Conservation (phyloP, 768 basidiomycete species). For the Exidia glandulosa region DNA sequence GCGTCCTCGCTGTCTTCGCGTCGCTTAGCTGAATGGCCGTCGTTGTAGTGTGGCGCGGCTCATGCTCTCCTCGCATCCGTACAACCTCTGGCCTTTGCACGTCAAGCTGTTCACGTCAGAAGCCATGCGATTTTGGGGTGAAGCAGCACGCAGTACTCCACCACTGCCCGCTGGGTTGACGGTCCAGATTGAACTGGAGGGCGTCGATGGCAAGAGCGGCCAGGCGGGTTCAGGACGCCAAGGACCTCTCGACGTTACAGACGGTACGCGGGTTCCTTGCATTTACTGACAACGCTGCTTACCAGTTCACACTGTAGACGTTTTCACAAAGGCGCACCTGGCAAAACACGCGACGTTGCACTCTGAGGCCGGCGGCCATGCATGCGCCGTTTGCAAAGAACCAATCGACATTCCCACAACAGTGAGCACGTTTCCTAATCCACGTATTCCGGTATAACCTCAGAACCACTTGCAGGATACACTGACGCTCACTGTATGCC, state of each 20-base stretch:
- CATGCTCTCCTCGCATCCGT: constrained; percentile 59
- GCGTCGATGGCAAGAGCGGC: constrained; percentile 57
- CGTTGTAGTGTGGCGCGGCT: constrained; percentile 40
- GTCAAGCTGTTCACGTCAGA: constrained; percentile 64
- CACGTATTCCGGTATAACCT: neutral
- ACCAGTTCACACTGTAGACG: neutral
- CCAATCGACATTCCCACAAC: constrained; percentile 28
- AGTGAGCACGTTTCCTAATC: constrained; percentile 21
- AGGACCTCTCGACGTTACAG: constrained; percentile 46
- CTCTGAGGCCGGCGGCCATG: constrained; percentile 20
- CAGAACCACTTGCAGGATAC: constrained; percentile 38
- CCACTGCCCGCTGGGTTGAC: constrained; percentile 44
- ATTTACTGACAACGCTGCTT: neutral
- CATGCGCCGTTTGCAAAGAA: constrained; percentile 35
- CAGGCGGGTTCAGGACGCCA: constrained; percentile 39
- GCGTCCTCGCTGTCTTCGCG: constrained; percentile 9
- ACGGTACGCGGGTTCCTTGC: constrained; percentile 27
- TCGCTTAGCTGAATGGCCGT: neutral
- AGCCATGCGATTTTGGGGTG: constrained; percentile 44
- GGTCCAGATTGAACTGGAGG: constrained; percentile 46
- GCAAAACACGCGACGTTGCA: constrained; percentile 36
- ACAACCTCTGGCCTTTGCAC: constrained; percentile 60
- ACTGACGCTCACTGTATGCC: constrained; percentile 43
- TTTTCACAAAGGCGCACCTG: constrained; percentile 37
- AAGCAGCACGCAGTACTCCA: constrained; percentile 14